phyloP scores from a whole-genome alignment of 768 basidiomycete species.

The Hortiboletus flavorubellus region DNA sequence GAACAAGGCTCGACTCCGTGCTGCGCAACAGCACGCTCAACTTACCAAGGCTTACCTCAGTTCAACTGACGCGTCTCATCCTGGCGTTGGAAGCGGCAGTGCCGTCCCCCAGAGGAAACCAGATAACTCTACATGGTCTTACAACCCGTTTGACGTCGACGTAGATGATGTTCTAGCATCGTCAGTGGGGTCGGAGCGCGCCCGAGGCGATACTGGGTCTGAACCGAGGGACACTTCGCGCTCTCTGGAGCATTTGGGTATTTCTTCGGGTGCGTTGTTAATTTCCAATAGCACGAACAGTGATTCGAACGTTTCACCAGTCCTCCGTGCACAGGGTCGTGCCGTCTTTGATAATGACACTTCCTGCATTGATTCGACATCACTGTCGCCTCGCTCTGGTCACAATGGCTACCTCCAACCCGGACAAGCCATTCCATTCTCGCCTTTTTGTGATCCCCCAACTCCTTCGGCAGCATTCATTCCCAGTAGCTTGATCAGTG shows the following conservation, averaged over 20 bases:
- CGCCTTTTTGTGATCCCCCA: conserved; percentile 49
- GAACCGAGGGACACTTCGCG: conserved; percentile 14
- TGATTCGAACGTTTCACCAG: conserved; percentile 12
- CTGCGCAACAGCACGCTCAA: conserved; percentile 58
- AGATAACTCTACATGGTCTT: conserved; percentile 24
- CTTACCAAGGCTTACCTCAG: conserved; percentile 35
- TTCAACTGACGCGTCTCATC: conserved; percentile 13
- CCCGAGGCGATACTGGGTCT: conserved; percentile 5
- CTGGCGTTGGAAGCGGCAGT: conserved; percentile 2
- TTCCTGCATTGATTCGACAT: conserved; percentile 26
- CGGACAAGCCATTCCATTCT: conserved; percentile 37
- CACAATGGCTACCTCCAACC: conserved; percentile 17
- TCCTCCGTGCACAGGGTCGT: conserved; percentile 37
- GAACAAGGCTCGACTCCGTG: conserved; percentile 56
- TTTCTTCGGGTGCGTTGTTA: conserved; percentile 32
- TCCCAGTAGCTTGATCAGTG: conserved; percentile 47
- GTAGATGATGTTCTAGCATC: conserved; percentile 19
- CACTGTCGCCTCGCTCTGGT: conserved; percentile 10
- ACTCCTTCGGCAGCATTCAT: conserved; percentile 48
- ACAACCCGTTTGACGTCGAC: conserved; percentile 30
- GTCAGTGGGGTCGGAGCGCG: conserved; percentile 10
- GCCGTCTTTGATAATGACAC: conserved; percentile 40
- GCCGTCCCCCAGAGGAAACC: conserved; percentile 10
- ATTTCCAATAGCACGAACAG: conserved; percentile 17
- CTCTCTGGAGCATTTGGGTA: conserved; percentile 29